Conservation (phyloP, 768 basidiomycete species). For the Leccinum arenicola region DNA sequence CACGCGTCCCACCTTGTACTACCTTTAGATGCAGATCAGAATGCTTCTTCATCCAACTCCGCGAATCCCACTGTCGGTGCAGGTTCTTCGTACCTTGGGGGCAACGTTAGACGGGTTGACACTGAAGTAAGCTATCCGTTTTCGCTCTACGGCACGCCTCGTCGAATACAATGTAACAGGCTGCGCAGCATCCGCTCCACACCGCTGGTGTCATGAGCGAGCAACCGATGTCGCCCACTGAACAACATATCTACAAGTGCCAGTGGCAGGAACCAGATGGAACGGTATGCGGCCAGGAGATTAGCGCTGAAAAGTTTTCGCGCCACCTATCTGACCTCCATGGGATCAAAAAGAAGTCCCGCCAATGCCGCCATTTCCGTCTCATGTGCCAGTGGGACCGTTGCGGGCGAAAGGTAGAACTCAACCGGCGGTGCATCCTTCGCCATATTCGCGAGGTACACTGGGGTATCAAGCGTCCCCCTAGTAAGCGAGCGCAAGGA, state of each 20-base stretch:
- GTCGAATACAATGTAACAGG: too few relatives aligned
- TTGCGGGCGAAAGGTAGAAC: not conserved
- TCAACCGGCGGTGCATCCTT: constrained; percentile 21
- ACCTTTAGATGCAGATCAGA: not conserved
- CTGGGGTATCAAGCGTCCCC: constrained; percentile 6
- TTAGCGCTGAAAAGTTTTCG: not conserved
- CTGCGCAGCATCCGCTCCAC: too few relatives aligned
- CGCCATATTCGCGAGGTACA: constrained; percentile 21
- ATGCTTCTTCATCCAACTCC: too few relatives aligned
- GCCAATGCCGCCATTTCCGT: not conserved
- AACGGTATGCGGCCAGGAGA: not conserved
- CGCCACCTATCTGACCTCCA: constrained; percentile 14
- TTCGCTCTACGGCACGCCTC: too few relatives aligned
- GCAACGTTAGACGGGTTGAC: too few relatives aligned
- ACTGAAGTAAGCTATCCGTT: too few relatives aligned
- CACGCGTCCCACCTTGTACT: not conserved
- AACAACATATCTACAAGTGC: not conserved
- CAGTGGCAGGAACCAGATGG: constrained; percentile 8
- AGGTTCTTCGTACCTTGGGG: too few relatives aligned
- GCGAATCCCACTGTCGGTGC: too few relatives aligned
- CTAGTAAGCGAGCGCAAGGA: not conserved
- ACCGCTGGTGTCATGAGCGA: not conserved
- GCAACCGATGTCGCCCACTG: not conserved
- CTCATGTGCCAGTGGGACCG: constrained; percentile 11
- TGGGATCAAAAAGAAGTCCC: constrained; percentile 5